A percentile compares a stretch with the other conserved stretches of the same genome.
Conservation (phyloP, 176 grass and related monocot genomes). For the Carex pumila region DNA sequence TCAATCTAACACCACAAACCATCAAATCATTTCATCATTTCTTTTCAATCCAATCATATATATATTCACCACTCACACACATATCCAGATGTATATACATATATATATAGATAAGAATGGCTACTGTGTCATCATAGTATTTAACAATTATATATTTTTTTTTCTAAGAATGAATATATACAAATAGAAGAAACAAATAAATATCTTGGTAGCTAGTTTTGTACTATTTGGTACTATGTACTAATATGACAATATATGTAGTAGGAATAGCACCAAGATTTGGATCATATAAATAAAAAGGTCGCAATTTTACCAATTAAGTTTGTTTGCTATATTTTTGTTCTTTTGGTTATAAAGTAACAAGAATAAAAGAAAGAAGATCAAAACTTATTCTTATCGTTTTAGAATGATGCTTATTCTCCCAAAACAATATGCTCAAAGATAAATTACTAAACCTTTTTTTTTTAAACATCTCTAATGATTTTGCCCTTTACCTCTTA, state of each 20-base stretch:
- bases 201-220: not conserved
- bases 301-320: no score
- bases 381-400: not conserved
- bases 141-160: not conserved
- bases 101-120: not conserved
- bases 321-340: not conserved
- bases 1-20: conserved; percentile 52
- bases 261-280: no score
- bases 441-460: not conserved
- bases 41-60: conserved; percentile 2
- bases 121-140: conserved; percentile 10
- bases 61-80: not conserved
- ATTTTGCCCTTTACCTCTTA: not conserved
- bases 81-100: not conserved
- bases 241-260: not conserved
- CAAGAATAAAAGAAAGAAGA: not conserved
- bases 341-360: not conserved
- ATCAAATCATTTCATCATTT: not conserved
- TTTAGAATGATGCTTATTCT: conserved; percentile 4
- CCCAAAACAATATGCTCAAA: not conserved
- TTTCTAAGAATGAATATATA: not conserved
- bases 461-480: conserved; percentile 6
- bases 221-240: not conserved
- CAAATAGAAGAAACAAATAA: not conserved
- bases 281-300: no score